Evolutionary conservation across 2,329 filamentous ascomycete species (phyloP).

Genomic region (Ophiostoma ips): DNA sequence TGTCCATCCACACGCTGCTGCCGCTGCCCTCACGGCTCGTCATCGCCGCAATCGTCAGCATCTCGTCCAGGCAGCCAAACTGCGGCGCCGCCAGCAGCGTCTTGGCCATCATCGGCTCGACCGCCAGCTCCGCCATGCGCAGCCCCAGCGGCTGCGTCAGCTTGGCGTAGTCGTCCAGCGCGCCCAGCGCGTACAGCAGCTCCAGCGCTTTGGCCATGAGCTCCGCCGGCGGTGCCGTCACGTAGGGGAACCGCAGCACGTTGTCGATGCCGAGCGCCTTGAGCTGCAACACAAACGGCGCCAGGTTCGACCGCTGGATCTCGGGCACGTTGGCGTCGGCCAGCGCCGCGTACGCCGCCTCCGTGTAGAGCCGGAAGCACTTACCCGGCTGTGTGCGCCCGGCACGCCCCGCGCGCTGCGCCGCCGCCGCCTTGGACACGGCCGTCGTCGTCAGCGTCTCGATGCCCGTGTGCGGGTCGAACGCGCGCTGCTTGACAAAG

Average conservation of each 20-base stretch:
- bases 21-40: slow-evolving; percentile 70
- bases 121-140: slow-evolving; percentile 82
- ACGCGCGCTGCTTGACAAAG: slow-evolving; percentile 80
- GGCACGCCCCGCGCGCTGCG: slow-evolving; percentile 77
- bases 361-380: slow-evolving; percentile 85
- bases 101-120: slow-evolving; percentile 94
- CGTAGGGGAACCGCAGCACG: slow-evolving; percentile 76
- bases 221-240: slow-evolving; percentile 73
- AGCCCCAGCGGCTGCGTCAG: slow-evolving; percentile 77
- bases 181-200: slow-evolving; percentile 72
- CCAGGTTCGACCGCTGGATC: slow-evolving; percentile 82
- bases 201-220: slow-evolving; percentile 78
- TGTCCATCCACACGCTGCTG: slow-evolving; percentile 67
- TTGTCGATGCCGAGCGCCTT: slow-evolving; percentile 95
- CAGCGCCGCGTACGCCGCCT: slow-evolving; percentile 50
- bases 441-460: slow-evolving; percentile 72
- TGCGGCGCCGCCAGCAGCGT: slow-evolving; percentile 60
- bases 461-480: slow-evolving; percentile 72
- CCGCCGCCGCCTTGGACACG: slow-evolving; percentile 83
- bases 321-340: slow-evolving; percentile 69
- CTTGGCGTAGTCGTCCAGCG: slow-evolving; percentile 78
- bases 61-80: slow-evolving; percentile 71
- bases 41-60: slow-evolving; percentile 90
- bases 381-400: slow-evolving; percentile 84
- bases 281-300: slow-evolving; percentile 75